Conservation (phyloP, 441 rosid species). For the Corymbia calophylla region DNA sequence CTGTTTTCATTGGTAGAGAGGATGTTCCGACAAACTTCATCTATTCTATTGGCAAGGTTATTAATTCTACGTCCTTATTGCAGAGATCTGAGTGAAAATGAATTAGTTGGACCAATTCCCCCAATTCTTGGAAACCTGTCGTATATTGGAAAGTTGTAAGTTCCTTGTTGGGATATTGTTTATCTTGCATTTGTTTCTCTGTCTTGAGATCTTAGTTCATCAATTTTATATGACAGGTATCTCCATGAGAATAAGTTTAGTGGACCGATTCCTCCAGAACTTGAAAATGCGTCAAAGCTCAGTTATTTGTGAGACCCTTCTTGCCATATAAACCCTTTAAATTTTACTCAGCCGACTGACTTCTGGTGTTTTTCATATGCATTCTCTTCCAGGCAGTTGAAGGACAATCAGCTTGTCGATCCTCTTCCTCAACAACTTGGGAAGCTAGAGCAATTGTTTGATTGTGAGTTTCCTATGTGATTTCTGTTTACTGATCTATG, state of each 20-base stretch:
- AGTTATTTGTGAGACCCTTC: conserved; percentile 54
- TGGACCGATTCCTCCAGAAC: conserved; percentile 79
- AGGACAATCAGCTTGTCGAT: too few species aligned
- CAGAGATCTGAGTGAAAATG: conserved; percentile 89
- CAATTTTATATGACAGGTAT: conserved; percentile 28
- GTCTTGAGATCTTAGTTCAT: neutral
- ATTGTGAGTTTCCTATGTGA: too few species aligned
- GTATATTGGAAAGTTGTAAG: conserved; percentile 77
- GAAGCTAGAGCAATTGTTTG: too few species aligned
- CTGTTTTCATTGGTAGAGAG: neutral
- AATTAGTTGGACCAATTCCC: conserved; percentile 69
- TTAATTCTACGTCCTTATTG: neutral
- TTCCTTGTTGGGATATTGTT: neutral
- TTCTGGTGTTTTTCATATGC: too few species aligned
- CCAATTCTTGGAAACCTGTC: conserved; percentile 84
- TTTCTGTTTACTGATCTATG: too few species aligned
- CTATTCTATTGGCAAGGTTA: neutral
- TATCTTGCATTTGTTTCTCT: neutral
- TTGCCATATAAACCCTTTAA: too few species aligned
- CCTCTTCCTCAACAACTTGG: too few species aligned
- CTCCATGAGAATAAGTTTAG: conserved; percentile 80
- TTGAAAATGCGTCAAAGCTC: conserved; percentile 88
- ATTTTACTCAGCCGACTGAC: too few species aligned
- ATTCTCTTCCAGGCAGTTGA: too few species aligned
- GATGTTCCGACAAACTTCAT: neutral